Conservation (phyloP, 768 basidiomycete genomes). For the Neoboletus brunneissimus region DNA sequence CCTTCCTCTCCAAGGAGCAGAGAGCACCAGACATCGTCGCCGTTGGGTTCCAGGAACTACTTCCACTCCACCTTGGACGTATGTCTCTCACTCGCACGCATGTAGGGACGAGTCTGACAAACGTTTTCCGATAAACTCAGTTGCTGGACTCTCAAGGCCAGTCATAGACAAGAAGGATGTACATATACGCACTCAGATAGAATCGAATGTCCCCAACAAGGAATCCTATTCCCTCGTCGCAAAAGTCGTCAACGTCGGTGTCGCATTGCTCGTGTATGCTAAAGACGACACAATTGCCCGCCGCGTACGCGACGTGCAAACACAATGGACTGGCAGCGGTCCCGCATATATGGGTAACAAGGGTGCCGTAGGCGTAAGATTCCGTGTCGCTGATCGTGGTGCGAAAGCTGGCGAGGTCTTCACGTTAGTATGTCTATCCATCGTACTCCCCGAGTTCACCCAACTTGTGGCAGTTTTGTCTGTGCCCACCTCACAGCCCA, state of each 20-base stretch:
- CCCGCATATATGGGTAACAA: conserved; percentile 89
- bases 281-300: conserved; percentile 65
- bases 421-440: conserved; percentile 57
- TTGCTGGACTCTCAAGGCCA: conserved; percentile 70
- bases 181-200: conserved; percentile 74
- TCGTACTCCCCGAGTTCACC: conserved; percentile 2
- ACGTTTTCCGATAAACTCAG: conserved; percentile 37
- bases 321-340: conserved; percentile 72
- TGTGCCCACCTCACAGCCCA: conserved; percentile 90
- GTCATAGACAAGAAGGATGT: conserved; percentile 67
- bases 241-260: conserved; percentile 79
- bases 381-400: conserved; percentile 61
- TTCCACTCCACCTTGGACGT: conserved; percentile 87
- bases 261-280: conserved; percentile 85
- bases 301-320: conserved; percentile 61
- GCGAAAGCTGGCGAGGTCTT: conserved; percentile 67
- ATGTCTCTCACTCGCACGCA: conserved; percentile 33
- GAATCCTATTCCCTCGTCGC: conserved; percentile 78
- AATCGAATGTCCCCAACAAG: conserved; percentile 65
- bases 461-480: conserved; percentile 62
- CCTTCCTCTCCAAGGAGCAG: conserved; percentile 59
- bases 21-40: conserved; percentile 83
- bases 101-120: neutral
- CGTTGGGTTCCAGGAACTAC: conserved; percentile 90
- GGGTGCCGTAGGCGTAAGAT: conserved; percentile 86